These are phyloP conservation scores for Arxiozyma telluris DNA, from an alignment of 1,139 yeast genomes.

Conservation along the genomic window DNA sequence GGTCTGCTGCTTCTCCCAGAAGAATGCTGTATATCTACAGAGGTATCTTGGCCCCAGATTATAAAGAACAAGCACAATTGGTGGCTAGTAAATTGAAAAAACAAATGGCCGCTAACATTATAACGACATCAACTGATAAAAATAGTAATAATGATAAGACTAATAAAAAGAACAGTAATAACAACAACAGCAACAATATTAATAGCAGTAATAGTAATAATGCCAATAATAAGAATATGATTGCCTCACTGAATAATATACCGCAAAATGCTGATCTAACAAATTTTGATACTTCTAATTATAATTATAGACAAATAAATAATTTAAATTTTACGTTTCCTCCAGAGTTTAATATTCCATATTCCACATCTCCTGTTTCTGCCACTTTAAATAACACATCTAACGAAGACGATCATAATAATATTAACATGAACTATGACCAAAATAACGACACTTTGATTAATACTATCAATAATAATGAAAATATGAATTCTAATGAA, in stretches of 20 bases:
- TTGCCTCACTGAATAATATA: background rate
- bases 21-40: slow-evolving; percentile 82
- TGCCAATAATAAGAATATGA: slow-evolving; percentile 1
- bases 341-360: slow-evolving; percentile 43
- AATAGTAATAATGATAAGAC: slow-evolving; percentile 1
- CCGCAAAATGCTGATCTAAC: background rate
- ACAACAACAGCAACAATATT: background rate
- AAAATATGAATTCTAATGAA: slow-evolving; percentile 5
- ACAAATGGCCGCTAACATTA: slow-evolving; percentile 8
- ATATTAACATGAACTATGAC: slow-evolving; percentile 1
- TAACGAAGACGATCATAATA: slow-evolving; percentile 1
- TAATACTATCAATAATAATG: slow-evolving; percentile 1
- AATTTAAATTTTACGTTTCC: slow-evolving; percentile 20
- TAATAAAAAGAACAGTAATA: background rate
- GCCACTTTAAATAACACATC: slow-evolving; percentile 39
- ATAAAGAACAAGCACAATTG: slow-evolving; percentile 57
- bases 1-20: slow-evolving; percentile 84
- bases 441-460: background rate
- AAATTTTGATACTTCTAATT: background rate
- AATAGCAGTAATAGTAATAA: too few relatives aligned
- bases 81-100: slow-evolving; percentile 33
- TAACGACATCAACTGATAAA: background rate
- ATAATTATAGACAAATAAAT: slow-evolving; percentile 4
- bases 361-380: slow-evolving; percentile 68
- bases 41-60: slow-evolving; percentile 64